These are phyloP conservation scores for Monosporascus sp. DNA, from an alignment of 2,329 filamentous ascomycete genomes.

Conservation along the genomic window DNA sequence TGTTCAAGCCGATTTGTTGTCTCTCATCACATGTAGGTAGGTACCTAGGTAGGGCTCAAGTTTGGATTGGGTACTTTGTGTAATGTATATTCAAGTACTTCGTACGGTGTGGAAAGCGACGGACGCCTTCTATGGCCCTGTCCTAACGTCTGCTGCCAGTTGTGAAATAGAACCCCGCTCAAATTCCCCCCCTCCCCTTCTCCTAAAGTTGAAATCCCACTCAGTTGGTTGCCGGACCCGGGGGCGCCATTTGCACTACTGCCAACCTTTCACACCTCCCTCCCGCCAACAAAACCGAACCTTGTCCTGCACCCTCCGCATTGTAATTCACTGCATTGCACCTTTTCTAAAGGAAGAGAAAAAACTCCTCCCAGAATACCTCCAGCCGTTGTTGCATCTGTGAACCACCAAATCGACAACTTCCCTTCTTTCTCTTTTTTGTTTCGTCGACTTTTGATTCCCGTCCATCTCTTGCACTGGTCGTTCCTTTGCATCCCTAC, in stretches of 20 bases:
- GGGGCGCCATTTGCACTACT: no score
- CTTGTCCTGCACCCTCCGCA: neutral
- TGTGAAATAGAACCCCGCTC: no score
- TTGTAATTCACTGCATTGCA: neutral
- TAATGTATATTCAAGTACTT: no score
- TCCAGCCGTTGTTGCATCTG: neutral
- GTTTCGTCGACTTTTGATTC: neutral
- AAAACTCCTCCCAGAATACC: neutral
- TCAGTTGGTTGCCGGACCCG: no score
- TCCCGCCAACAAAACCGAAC: conserved; percentile 1
- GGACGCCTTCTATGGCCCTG: no score
- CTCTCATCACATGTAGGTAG: no score
- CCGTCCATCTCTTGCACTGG: neutral
- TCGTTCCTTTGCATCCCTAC: neutral
- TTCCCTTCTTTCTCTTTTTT: neutral
- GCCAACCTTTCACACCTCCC: neutral
- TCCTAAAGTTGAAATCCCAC: no score
- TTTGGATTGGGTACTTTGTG: no score
- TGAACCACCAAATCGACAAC: neutral
- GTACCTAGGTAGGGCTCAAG: no score
- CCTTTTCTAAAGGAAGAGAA: neutral
- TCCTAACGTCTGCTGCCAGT: no score
- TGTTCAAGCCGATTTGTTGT: no score
- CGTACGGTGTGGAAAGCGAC: no score
- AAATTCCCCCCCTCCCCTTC: neutral